Conservation (phyloP, 1,284 basidiomycete genomes). For the Heterobasidion irregulare region DNA sequence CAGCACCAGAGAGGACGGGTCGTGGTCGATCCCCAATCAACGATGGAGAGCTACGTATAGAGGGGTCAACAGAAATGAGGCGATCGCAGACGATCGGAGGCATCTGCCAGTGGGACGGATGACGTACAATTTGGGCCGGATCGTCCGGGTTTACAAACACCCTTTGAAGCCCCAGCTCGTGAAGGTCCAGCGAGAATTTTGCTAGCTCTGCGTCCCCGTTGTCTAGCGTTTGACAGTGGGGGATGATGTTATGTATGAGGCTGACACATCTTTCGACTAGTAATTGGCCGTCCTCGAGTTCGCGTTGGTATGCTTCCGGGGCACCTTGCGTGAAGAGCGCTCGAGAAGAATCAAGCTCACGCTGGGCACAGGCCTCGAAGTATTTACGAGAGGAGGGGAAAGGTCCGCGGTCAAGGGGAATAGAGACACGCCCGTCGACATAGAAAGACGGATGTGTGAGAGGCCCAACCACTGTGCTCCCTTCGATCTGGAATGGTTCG, state of each 20-base stretch:
- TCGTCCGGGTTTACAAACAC: constrained; percentile 20
- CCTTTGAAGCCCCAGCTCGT: constrained; percentile 21
- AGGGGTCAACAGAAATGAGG: not conserved
- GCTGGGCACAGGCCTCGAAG: constrained; percentile 24
- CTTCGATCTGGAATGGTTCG: not conserved
- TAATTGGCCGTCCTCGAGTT: constrained; percentile 20
- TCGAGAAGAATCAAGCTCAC: constrained; percentile 23
- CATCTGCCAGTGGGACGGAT: not conserved
- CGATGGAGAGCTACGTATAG: constrained; percentile 14
- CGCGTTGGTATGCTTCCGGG: constrained; percentile 20
- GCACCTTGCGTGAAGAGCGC: constrained; percentile 23
- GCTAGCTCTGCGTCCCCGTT: constrained; percentile 21
- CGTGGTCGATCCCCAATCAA: constrained; percentile 20
- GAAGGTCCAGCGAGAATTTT: constrained; percentile 22
- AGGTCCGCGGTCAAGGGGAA: constrained; percentile 23
- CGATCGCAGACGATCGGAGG: no score
- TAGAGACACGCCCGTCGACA: constrained; percentile 18
- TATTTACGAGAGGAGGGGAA: constrained; percentile 20
- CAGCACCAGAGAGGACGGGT: constrained; percentile 25
- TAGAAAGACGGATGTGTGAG: constrained; percentile 20
- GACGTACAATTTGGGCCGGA: constrained; percentile 19
- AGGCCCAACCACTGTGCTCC: constrained; percentile 15
- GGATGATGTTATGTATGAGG: constrained; percentile 19
- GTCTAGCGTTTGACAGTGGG: constrained; percentile 22
- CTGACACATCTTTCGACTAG: constrained; percentile 23